Base-by-base conservation (phyloP, 768 basidiomycete genomes). In the Mycena olivaceomarginata region DNA sequence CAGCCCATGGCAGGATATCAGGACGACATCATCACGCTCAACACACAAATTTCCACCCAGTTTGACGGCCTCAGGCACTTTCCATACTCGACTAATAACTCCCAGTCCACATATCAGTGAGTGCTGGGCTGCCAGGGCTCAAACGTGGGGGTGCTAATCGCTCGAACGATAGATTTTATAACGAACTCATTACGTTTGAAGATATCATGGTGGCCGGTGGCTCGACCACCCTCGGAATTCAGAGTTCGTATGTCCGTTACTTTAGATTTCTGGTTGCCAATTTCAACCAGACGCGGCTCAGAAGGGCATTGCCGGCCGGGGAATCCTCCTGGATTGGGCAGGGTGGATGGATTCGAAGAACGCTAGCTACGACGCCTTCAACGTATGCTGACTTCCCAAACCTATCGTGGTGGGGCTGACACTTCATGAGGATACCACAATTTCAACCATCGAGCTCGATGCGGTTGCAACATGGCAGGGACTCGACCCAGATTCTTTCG, bases 261-360 rank as follows among this genome's bases (percentile, higher is more conserved):
- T n/a, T 16, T 37, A 22, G 4, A 16, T 51, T 43, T 3, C 31
- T 67, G 8, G 5, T 10, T 31, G 1, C 13, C 18, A 11, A 2
- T 22, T 39, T 37, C 15, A 10, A 31, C 22, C 22, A 77, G 76
- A 69, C 45, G 15, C 72, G 4, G 76, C 72, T 0, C 66, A 64
- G 39, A 77, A 77, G 43, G 76, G 76, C n/a, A 62, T 77, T 7
- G 72, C 67, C 0, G 74, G 67, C 2, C 66, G 67, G 2, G 68
- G 67, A 0, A 46, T 76, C 2, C 63, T 76, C 10, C 71, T 73
- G 12, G 76, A 77, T 45, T 77, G 76, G 76, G 76, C 25, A 57
- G 76, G 45, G 20, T 77, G 70, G 76, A 77, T 77, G 76, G 76
- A 77, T 0, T 77, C 76, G 43, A 73, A 62, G 22, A 72, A 72